Evolutionary conservation across 345 rosid species (phyloP).

Genomic region (Hibiscus mutabilis): DNA sequence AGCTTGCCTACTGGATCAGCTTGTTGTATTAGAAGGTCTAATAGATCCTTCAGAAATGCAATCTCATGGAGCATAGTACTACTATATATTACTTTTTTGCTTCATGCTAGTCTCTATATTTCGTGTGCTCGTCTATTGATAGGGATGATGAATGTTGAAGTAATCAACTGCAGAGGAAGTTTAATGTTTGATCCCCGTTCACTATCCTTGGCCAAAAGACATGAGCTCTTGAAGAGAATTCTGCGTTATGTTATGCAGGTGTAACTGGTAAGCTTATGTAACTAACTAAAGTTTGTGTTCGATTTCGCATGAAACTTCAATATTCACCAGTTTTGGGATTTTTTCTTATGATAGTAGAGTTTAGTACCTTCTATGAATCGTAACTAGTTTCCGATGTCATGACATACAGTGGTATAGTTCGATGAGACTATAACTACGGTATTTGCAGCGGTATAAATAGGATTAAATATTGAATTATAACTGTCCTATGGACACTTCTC

Average conservation of each 20-base stretch:
- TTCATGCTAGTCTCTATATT: background rate
- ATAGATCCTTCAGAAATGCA: constrained; percentile 55
- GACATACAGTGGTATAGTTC: background rate
- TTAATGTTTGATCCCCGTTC: background rate
- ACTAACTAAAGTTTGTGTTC: background rate
- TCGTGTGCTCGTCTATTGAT: background rate
- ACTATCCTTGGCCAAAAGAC: background rate
- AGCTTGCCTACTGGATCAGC: constrained; percentile 71
- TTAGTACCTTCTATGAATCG: background rate
- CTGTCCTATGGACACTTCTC: background rate
- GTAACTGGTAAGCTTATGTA: background rate
- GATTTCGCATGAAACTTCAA: background rate
- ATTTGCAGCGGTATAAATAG: background rate
- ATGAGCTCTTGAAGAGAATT: background rate
- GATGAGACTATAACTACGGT: background rate
- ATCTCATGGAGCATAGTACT: constrained; percentile 5
- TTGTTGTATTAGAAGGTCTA: constrained; percentile 87
- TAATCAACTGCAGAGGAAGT: background rate
- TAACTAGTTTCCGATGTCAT: background rate
- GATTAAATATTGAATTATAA: background rate
- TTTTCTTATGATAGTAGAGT: background rate
- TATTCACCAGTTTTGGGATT: background rate
- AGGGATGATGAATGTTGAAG: background rate
- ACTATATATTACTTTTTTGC: background rate
- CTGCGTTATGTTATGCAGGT: background rate